Evolutionary conservation across 179 eudicot genomes (phyloP), one percentile per base, ranked within the genome.

Genomic region (Patellifolia procumbens): DNA sequence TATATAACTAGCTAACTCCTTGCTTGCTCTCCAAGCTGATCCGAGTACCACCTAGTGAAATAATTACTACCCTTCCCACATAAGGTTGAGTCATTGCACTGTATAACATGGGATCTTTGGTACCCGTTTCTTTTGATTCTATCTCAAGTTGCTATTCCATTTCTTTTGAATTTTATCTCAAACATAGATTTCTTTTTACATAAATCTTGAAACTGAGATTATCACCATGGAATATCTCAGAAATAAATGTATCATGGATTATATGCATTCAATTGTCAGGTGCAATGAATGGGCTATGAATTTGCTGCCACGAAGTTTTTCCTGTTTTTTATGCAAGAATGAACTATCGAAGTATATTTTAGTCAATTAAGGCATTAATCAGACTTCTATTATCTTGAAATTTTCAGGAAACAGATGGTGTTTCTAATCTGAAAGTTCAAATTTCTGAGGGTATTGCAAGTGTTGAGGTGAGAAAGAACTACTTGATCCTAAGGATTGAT

Each of bases 371-470:
- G 13, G 68, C 31, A 65, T 12, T 24, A 6, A 28, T 61, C 29
- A 16, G 29, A 20, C 13, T 26, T 26, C 17, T 28, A 22, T 52
- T 22, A 3, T 72, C 29, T 83, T 37, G 19, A 52, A 28, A 64
- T 81, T 84, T 86, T 42, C 81, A 92, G 98, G 97, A 72, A 80
- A 74, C 86, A 19, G 98, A 88, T 62, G 98, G 96, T 55, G 81
- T 94, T 70, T 59, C 89, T 72, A 84, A 86, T 84, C 77, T 94
- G 78, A 84, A 81, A 78, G 92, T 92, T 76, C 80, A 82, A 73
- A 86, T 92, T 74, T 85, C 83, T 1, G 97, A 94, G 84, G 97
- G 98, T 43, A 88, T 94, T 79, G 97, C 92, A 59, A 89, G 82
- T 72, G 94, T 94, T 74, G 91, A 91, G 97, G 97, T 94, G 77